phyloP scores from a whole-genome alignment of 805 yeast genomes.

The Candida insectalens region DNA sequence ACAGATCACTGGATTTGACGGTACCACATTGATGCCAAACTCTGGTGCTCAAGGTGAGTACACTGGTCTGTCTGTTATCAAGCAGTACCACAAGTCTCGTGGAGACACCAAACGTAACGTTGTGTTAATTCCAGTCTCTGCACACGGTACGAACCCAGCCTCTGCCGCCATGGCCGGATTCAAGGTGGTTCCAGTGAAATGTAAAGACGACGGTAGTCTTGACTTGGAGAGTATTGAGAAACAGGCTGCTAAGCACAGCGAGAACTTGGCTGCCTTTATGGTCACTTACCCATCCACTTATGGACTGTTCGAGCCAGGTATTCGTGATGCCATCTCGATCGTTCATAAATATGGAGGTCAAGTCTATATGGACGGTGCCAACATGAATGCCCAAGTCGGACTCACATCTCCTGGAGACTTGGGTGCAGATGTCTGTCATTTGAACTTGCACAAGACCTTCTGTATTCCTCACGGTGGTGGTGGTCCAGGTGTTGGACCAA shows the following conservation, averaged over 20 bases:
- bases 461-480: slow-evolving; percentile 99
- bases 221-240: slow-evolving; percentile 66
- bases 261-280: slow-evolving; percentile 83
- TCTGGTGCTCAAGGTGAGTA: slow-evolving; percentile 99
- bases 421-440: slow-evolving; percentile 97
- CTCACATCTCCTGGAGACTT: slow-evolving; percentile 94
- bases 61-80: slow-evolving; percentile 83
- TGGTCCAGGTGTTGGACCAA: slow-evolving; percentile 99
- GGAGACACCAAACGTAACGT: slow-evolving; percentile 73
- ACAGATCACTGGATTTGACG: slow-evolving; percentile 88
- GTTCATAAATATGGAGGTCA: slow-evolving; percentile 88
- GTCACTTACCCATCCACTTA: slow-evolving; percentile 96
- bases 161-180: slow-evolving; percentile 96
- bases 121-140: slow-evolving; percentile 92
- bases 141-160: slow-evolving; percentile 98
- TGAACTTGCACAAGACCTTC: slow-evolving; percentile 94
- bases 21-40: slow-evolving; percentile 89
- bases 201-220: slow-evolving; percentile 76
- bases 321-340: slow-evolving; percentile 72
- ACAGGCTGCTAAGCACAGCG: slow-evolving; percentile 62
- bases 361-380: slow-evolving; percentile 97
- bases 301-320: slow-evolving; percentile 91
- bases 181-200: slow-evolving; percentile 87
- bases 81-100: slow-evolving; percentile 50
- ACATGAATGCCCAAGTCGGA: slow-evolving; percentile 99